Conservation (phyloP, 352 stramenopile genomes). For the Phytophthora tubulina region DNA sequence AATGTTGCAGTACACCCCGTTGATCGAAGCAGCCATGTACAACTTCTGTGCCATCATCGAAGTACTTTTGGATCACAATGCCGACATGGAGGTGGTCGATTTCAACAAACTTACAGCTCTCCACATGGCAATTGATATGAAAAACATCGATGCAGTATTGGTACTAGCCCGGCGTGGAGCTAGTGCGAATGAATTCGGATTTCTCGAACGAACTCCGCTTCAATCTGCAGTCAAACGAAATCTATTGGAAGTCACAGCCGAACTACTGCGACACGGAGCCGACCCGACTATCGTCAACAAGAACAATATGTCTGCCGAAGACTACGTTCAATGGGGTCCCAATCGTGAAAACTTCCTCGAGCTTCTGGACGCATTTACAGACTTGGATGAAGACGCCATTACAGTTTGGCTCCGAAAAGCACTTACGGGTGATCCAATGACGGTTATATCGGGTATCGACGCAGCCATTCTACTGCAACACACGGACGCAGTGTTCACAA, state of each 20-base stretch:
- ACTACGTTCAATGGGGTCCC: conserved; percentile 1
- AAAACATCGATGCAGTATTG: conserved; percentile 4
- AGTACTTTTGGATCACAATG: conserved; percentile 25
- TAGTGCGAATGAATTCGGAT: conserved; percentile 17
- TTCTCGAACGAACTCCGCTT: conserved; percentile 21
- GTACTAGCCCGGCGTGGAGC: conserved; percentile 16
- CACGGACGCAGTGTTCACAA: background rate
- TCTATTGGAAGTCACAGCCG: conserved; percentile 14
- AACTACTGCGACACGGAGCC: conserved; percentile 14
- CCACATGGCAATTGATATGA: conserved; percentile 17
- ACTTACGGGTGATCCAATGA: background rate
- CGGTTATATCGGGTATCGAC: conserved; percentile 8
- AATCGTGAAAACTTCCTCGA: conserved; percentile 15
- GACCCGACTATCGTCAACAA: conserved; percentile 4
- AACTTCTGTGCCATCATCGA: conserved; percentile 13
- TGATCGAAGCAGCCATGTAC: conserved; percentile 3
- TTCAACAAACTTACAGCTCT: conserved; percentile 14
- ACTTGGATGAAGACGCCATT: conserved; percentile 8
- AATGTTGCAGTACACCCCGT: conserved; percentile 4
- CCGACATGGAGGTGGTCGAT: conserved; percentile 14
- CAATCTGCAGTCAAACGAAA: conserved; percentile 20
- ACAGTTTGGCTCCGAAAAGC: conserved; percentile 1
- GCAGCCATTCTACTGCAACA: conserved; percentile 19
- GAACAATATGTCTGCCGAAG: background rate
- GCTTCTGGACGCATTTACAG: conserved; percentile 7